phyloP scores from a whole-genome alignment of 179 eudicot species.

The Gypsophila paniculata region DNA sequence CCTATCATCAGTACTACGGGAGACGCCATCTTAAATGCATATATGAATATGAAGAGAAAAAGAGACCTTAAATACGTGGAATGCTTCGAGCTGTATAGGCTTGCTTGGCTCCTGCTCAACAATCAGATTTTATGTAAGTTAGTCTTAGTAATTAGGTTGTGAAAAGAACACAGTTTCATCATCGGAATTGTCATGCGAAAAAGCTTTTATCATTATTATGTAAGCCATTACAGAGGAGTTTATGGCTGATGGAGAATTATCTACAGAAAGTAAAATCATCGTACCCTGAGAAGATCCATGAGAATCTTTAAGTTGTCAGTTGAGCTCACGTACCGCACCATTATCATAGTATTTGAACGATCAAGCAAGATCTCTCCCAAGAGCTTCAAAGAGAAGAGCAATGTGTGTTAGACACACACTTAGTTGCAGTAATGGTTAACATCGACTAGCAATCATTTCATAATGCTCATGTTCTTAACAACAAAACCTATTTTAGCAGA shows the following conservation, averaged over 20 bases:
- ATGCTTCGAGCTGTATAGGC: conserved; percentile 60
- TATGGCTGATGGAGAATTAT: background rate
- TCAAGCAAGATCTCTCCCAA: conserved; percentile 66
- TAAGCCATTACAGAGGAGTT: background rate
- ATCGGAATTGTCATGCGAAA: background rate
- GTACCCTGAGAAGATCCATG: conserved; percentile 76
- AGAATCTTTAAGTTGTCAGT: conserved; percentile 53
- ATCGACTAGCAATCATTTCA: background rate
- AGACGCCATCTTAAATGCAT: background rate
- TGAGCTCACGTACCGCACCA: conserved; percentile 68
- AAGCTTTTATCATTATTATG: background rate
- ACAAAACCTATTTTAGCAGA: no score
- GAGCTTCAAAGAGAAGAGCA: conserved; percentile 35
- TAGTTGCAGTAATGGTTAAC: background rate
- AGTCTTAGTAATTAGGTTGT: no score
- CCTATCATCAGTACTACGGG: background rate
- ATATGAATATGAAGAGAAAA: background rate
- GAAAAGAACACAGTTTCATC: background rate
- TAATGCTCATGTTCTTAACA: no score
- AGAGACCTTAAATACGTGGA: conserved; percentile 70
- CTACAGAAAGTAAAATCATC: conserved; percentile 13
- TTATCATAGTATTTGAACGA: conserved; percentile 49
- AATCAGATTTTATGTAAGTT: background rate
- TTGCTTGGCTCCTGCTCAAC: conserved; percentile 54
- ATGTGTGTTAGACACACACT: background rate